Percentiles rank a stretch among this genome's conserved stretches.
Conservation (phyloP, 805 yeast genomes). For the Yarrowia keelungensis region DNA sequence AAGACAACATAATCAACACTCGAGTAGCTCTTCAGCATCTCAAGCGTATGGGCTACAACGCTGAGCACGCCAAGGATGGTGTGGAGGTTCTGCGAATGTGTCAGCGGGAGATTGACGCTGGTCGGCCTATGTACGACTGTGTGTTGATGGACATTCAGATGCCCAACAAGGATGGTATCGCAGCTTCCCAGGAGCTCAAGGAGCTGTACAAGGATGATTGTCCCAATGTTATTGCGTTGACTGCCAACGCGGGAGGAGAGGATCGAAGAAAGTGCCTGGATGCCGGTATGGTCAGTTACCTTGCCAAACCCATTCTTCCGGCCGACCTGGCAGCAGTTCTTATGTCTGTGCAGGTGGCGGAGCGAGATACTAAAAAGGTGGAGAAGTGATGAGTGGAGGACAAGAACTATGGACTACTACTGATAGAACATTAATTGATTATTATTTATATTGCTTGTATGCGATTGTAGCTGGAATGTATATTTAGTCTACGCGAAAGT, state of each 20-base stretch:
- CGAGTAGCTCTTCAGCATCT: constrained; percentile 60
- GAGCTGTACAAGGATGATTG: constrained; percentile 48
- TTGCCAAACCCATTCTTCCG: constrained; percentile 62
- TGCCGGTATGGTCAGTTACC: constrained; percentile 62
- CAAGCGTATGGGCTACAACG: constrained; percentile 58
- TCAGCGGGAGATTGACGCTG: constrained; percentile 45
- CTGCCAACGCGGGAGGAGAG: constrained; percentile 63
- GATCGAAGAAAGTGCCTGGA: constrained; percentile 57
- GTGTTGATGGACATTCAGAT: constrained; percentile 64
- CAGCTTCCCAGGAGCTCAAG: constrained; percentile 54
- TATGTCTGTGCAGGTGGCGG: constrained; percentile 42
- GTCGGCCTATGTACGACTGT: constrained; percentile 56
- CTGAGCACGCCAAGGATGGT: constrained; percentile 62
- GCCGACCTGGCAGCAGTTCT: constrained; percentile 54
- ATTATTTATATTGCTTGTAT: no score
- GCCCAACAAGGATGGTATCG: constrained; percentile 63
- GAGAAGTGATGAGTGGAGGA: constrained; percentile 13
- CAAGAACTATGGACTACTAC: neutral
- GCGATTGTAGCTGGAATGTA: neutral
- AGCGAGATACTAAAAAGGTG: constrained; percentile 18
- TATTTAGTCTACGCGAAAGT: neutral
- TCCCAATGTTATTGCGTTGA: constrained; percentile 57
- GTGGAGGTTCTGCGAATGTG: constrained; percentile 54
- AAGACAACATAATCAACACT: constrained; percentile 60
- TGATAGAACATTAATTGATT: constrained; percentile 30